Evolutionary conservation across 1,139 yeast species (phyloP).

Genomic region (Yamadazyma aaseri): DNA sequence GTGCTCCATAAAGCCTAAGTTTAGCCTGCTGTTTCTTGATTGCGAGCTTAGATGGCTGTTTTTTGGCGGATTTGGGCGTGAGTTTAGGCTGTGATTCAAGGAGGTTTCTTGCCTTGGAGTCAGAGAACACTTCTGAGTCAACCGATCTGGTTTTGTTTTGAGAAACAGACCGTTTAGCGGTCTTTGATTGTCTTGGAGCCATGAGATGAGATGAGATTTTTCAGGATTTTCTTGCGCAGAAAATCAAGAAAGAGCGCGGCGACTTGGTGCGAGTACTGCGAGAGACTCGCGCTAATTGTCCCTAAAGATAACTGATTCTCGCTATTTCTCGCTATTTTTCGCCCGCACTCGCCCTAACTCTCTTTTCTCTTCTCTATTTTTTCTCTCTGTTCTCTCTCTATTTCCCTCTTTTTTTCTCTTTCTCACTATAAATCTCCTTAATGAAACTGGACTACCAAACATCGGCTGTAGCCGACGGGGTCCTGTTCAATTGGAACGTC

Average conservation of each 20-base stretch:
- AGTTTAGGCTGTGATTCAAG: conserved; percentile 60
- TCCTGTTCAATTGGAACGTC: conserved; percentile 54
- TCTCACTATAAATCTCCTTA: too few relatives aligned
- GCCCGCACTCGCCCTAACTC: too few relatives aligned
- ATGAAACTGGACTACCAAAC: conserved; percentile 12
- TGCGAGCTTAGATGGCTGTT: conserved; percentile 49
- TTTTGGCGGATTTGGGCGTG: conserved; percentile 58
- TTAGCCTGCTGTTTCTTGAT: conserved; percentile 67
- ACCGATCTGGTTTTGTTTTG: conserved; percentile 58
- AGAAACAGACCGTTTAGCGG: conserved; percentile 52
- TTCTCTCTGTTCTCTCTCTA: too few relatives aligned
- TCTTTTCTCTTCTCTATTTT: too few relatives aligned
- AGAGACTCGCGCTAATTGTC: too few relatives aligned
- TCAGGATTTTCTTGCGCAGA: background rate
- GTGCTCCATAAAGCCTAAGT: conserved; percentile 67
- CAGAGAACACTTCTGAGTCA: conserved; percentile 65
- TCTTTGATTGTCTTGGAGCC: conserved; percentile 59
- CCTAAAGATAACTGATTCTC: too few relatives aligned
- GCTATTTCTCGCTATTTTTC: background rate
- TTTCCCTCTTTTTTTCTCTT: too few relatives aligned
- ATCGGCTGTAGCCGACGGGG: conserved; percentile 10
- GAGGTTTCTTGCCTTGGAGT: conserved; percentile 64
- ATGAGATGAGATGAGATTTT: conserved; percentile 10
- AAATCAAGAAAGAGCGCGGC: too few relatives aligned
- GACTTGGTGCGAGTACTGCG: too few relatives aligned